A percentile compares a stretch with the other conserved stretches of the same genome.
These are phyloP conservation scores for Botrytis paeoniae DNA, from an alignment of 2,329 filamentous ascomycete genomes.

Conservation along the genomic window DNA sequence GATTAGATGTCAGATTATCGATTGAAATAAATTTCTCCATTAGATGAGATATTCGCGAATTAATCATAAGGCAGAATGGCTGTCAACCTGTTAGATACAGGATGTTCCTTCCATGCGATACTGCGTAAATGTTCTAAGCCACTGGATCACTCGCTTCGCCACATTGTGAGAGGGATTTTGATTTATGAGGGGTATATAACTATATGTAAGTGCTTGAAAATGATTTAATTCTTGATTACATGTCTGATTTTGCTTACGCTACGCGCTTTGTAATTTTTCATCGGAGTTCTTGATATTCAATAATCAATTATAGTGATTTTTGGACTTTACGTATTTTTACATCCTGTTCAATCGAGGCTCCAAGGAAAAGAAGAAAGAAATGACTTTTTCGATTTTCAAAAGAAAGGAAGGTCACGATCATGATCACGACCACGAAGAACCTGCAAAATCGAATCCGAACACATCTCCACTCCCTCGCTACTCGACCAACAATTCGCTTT, in stretches of 20 bases:
- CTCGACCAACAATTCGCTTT: neutral
- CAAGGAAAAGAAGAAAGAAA: neutral
- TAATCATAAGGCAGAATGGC: neutral
- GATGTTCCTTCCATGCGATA: neutral
- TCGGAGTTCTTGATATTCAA: neutral
- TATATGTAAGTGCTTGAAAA: too few species aligned
- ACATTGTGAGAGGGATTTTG: neutral
- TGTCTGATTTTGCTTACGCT: neutral
- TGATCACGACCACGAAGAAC: neutral
- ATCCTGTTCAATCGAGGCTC: neutral
- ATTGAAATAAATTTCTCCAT: neutral
- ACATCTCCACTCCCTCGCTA: neutral
- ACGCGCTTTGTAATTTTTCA: neutral
- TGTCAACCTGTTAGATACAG: neutral
- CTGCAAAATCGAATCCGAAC: fast-evolving
- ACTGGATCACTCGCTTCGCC: neutral
- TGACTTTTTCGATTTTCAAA: neutral
- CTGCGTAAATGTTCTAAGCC: neutral
- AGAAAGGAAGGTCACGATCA: neutral
- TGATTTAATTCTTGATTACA: neutral
- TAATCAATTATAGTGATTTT: neutral
- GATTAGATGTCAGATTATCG: neutral
- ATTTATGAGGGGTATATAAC: neutral
- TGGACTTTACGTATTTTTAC: neutral
- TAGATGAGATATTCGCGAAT: neutral